Base-by-base conservation (phyloP, 441 rosid species). In the Metrosideros polymorpha region DNA sequence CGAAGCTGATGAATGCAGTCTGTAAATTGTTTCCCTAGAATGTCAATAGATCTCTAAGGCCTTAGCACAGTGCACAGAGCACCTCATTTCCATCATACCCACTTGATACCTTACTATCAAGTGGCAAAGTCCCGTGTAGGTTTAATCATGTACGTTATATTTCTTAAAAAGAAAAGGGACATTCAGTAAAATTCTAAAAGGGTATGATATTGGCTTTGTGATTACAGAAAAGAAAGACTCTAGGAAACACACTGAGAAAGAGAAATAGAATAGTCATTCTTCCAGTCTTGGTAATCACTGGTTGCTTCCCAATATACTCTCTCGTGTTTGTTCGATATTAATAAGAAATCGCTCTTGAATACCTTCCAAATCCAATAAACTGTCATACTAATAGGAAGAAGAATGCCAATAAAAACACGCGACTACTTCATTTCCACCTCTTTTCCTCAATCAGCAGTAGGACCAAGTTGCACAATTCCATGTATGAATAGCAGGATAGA, bases 331-430 rank as follows among this genome's bases (percentile, higher is more conserved):
- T 22, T 47, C 7, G 43, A 22, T 71, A 39, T 71, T 71, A 39
- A 22, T 71, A 0, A 24, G 9, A 71, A 0, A 5, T 71, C n/a
- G 39, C 49, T 0, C 79, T 39, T 39, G 24, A 22, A 0, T 0
- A 39, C 5, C n/a, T 22, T 71, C 39, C 39, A 22, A 39, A 47
- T 39, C 79, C 79, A 39, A 39, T 39, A 39, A 71, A 66, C 25
- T 39, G 47, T 39, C 24, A 5, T 0, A 35, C 79, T 22, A 10
- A 71, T 39, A 39, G 79, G n/a, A 71, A 71, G 17, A 71, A 39
- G 79, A 39, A 39, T 15, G 17, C 79, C 79, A n/a, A 71, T 22
- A 35, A 71, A 39, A 39, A 39, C 1, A 71, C 9, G 3, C n/a
- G 2, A 1, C n/a, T 35, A 9, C 49, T 71, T 6, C n/a, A 22